Evolutionary conservation across 257 asterid genomes (phyloP), one percentile per base, ranked within the genome.

Genomic region (Nicotiana knightiana): DNA sequence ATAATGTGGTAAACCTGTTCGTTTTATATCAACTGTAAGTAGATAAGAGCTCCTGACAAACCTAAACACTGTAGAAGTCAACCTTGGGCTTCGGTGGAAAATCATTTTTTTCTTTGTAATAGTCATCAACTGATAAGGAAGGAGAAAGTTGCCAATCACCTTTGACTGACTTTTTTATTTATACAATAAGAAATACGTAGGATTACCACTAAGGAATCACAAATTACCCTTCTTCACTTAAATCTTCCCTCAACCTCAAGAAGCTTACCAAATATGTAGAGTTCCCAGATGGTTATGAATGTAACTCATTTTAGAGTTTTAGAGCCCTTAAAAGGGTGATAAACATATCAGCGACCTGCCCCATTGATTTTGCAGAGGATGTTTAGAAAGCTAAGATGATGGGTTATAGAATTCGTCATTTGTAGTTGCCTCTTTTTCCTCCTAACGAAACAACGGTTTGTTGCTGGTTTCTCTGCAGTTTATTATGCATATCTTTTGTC

Each of bases 1-100:
- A n/a, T 24, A 71, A 43, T 71, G 78, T 71, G 59, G 59, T 73
- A 73, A 21, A n/a, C 79, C 62, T 48, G 43, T 73, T 73, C 79
- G 11, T 43, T 73, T 33, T n/a, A 26, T 37, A 12, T 48, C 26
- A 73, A 48, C 62, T 73, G 15, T 73, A 73, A 51, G 79, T 48
- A 73, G 26, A 73, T 51, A 48, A 6, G 63, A 24, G 79, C 63
- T 73, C 62, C 59, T 10, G 21, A 64, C 28, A 73, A 73, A 46
- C 79, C 79, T 51, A 26, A 26, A 73, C 62, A 24, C 26, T 51
- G 28, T 0, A 51, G 63, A 73, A 26, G 24, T 24, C 8, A 73
- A 73, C 39, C 59, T 73, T 73, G 51, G 15, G 6, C 79, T 43
- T 70, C 18, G 48, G 58, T 21, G 54, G 77, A 68, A 68, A 71